Evolutionary conservation across 2,329 filamentous ascomycete genomes (phyloP), one percentile per base, ranked within the genome.

Genomic region (Fusarium virguliforme): DNA sequence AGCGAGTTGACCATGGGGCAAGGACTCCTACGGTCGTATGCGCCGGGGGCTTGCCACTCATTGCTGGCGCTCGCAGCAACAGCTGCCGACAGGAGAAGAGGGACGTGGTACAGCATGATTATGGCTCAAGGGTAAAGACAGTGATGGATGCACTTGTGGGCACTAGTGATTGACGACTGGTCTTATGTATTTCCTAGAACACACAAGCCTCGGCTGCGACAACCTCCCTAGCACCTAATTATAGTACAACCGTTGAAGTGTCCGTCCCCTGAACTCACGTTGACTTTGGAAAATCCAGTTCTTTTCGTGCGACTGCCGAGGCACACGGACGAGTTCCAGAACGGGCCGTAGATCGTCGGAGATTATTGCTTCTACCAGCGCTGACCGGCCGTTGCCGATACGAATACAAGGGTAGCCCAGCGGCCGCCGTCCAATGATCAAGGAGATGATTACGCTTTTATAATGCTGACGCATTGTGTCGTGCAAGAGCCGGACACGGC

Each of bases 1-100:
- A 75, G 48, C 0, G 60, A 50, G 32, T 75, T 75, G 6, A 76
- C 46, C 63, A 75, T 62, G 1, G 74, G 74, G 4, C 74, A 75
- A 26, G 74, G 74, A 8, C 74, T 68, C 51, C 74, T 32, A 74
- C 72, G 72, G 28, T 74, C 72, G 1, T 43, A 38, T 1, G 62
- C 26, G 4, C 60, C 41, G 6, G 72, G 72, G 5, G 67, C 60
- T 9, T 46, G 54, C 67, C 70, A 74, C 1, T 72, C 67, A 64
- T 74, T 64, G 3, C 55, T 64, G n/a, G 67, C 61, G 28, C 59
- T 72, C 22, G 62, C 69, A 35, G 68, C 61, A 30, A 67, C 38
- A 8, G 67, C 70, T 1, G 62, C 51, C 4, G 70, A 72, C 10
- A 58, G 48, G 38, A 73, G 32, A 28, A 73, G 54, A 3, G 60